Base-by-base conservation (phyloP, 1,284 basidiomycete species). In the Termitomyces sp. region DNA sequence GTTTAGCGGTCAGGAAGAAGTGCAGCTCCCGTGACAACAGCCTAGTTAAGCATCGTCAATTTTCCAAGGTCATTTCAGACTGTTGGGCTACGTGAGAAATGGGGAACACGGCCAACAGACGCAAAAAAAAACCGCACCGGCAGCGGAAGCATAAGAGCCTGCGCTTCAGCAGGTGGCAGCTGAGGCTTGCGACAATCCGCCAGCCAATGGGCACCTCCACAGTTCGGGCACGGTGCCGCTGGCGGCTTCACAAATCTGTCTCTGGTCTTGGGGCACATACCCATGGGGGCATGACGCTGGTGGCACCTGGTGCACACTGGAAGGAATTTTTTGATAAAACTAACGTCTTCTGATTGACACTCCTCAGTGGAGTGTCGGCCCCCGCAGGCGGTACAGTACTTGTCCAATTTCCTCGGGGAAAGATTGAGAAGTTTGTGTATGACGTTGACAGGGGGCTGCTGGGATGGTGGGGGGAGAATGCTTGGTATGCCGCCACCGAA, bases 131-230 rank as follows among this genome's bases (percentile, higher is more conserved):
- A 57, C 53, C 53, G 19, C 33, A 58, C 54, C 50, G 13, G 10
- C 0, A 55, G 2, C 15, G 55, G 53, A 10, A 62, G 15, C 53
- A 52, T 50, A 21, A 58, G 28, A 30, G 50, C 33, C 38, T 50
- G 39, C n/a, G 58, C 58, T 46, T 47, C 48, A 3, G 17, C 21
- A 4, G 4, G 5, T 1, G 54, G 44, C 24, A 61, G 8, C 49
- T 59, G 60, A 26, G 45, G 49, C 34, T 58, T 51, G 5, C 56
- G 53, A 51, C 62, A 65, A 38, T 64, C 63, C 7, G 31, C 39
- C 2, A 60, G 5, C 60, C 59, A 62, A 42, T 65, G 64, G 2
- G 47, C 7, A 5, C 55, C 62, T 6, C 58, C 52, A 46, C 64
- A 65, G 15, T 60, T 59, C 10, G 60, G 58, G 44, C 64, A 65